A percentile compares a stretch with the other conserved stretches of the same genome.
These are phyloP conservation scores for Citrullus colocynthis DNA, from an alignment of 306 rosid genomes.

Conservation along the genomic window DNA sequence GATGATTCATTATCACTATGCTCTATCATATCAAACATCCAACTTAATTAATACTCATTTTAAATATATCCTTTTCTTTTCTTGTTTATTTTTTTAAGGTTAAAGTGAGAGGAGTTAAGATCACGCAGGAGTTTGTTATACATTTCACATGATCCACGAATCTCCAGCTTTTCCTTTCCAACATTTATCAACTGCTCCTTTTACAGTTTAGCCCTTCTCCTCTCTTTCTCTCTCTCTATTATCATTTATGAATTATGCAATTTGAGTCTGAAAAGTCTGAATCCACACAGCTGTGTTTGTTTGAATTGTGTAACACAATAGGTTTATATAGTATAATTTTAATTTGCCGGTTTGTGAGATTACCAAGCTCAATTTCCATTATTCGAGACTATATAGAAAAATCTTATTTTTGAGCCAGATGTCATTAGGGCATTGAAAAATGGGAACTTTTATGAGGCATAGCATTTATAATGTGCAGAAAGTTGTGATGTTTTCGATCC, in stretches of 20 bases:
- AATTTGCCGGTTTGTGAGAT: background rate
- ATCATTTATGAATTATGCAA: background rate
- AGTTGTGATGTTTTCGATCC: background rate
- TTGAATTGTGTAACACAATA: background rate
- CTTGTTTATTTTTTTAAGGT: background rate
- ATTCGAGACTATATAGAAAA: background rate
- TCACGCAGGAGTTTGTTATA: slow-evolving; percentile 46
- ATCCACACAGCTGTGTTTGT: background rate
- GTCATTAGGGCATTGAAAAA: background rate
- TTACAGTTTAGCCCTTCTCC: background rate
- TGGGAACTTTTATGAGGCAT: background rate
- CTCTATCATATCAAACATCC: background rate
- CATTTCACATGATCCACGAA: slow-evolving; percentile 60
- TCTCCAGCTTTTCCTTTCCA: slow-evolving; percentile 40
- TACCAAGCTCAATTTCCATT: background rate
- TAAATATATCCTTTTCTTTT: background rate
- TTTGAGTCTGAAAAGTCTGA: background rate
- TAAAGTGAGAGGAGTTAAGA: slow-evolving; percentile 23
- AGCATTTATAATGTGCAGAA: background rate
- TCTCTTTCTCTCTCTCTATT: background rate
- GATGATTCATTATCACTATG: background rate
- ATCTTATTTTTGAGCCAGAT: background rate
- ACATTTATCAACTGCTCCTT: slow-evolving; percentile 26
- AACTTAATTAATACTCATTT: background rate
- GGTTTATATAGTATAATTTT: background rate